Evolutionary conservation across 2,329 filamentous ascomycete genomes (phyloP), one percentile per base, ranked within the genome.

Genomic region (Tricladium varicosporioides): DNA sequence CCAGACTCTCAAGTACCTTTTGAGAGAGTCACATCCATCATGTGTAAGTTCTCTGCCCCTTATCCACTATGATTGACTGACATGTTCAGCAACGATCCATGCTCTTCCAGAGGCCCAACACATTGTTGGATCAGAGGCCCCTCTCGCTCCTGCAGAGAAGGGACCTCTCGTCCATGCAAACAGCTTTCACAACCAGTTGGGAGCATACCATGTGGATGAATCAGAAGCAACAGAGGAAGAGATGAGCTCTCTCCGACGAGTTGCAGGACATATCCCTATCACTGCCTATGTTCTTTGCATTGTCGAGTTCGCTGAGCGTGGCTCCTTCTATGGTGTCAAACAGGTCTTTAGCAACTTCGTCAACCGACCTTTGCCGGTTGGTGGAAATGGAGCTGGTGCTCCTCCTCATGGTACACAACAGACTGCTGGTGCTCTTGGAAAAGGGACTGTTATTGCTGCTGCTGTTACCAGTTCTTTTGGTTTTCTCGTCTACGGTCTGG

Each of bases 301-400:
- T 60, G 83, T 88, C 58, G 88, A 92, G 73, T 75, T 90, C 56
- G 89, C 85, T 74, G 88, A 92, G 74, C 85, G 88, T 49, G 90
- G 89, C 74, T 87, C 85, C 13, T 92, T 90, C 80, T 91, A 91
- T 67, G 88, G 88, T 54, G 86, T 85, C 4, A 80, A 83, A 45
- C 79, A 77, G 0, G 71, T 65, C 7, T 84, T 85, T 67, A 76
- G 75, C 60, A 88, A 88, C 67, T 88, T 80, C 63, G 79, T 88
- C 65, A 81, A 87, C 63, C 80, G 80, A 9, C 78, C 80, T 2
- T 67, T 88, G 3, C 85, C 85, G 1, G 60, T 69, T 1, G 78
- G 75, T 14, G 72, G 72, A 2, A 72, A 73, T 58, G 72, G 72
- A 7, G 61, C 48, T 40, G 67, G 67, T 31, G 70, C 75, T 18